phyloP scores from a whole-genome alignment of 169 alveolate species.

The Cytauxzoon felis region DNA sequence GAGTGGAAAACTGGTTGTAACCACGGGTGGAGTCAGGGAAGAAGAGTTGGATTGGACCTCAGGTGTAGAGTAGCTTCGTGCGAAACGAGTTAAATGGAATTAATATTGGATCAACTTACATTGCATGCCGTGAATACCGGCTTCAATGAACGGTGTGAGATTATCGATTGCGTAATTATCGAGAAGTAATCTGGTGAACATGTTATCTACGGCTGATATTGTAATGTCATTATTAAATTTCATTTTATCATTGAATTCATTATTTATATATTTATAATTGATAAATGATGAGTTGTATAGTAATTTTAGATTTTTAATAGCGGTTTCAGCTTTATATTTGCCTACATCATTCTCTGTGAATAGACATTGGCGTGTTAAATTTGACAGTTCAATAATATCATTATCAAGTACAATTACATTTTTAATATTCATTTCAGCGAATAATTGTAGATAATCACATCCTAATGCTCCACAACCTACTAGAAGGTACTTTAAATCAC shows the following conservation, averaged over 20 bases:
- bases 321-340: slow-evolving; percentile 35
- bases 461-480: slow-evolving; percentile 66
- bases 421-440: slow-evolving; percentile 45
- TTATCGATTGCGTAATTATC: slow-evolving; percentile 41
- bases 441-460: slow-evolving; percentile 42
- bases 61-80: too few species aligned
- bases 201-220: slow-evolving; percentile 61
- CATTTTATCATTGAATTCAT: neutral
- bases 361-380: slow-evolving; percentile 46
- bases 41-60: too few species aligned
- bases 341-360: slow-evolving; percentile 54
- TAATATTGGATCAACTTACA: too few species aligned
- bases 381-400: slow-evolving; percentile 50
- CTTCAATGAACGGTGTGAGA: slow-evolving; percentile 27
- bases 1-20: too few species aligned
- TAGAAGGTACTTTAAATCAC: slow-evolving; percentile 18
- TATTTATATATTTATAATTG: neutral
- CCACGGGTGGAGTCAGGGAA: too few species aligned
- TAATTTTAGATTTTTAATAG: slow-evolving; percentile 20
- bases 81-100: too few species aligned
- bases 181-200: slow-evolving; percentile 40
- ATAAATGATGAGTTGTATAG: neutral
- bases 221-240: neutral
- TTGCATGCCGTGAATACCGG: slow-evolving; percentile 64
- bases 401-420: slow-evolving; percentile 40